Conservation (phyloP, 2,329 filamentous ascomycete species). For the Colletotrichum sp. region DNA sequence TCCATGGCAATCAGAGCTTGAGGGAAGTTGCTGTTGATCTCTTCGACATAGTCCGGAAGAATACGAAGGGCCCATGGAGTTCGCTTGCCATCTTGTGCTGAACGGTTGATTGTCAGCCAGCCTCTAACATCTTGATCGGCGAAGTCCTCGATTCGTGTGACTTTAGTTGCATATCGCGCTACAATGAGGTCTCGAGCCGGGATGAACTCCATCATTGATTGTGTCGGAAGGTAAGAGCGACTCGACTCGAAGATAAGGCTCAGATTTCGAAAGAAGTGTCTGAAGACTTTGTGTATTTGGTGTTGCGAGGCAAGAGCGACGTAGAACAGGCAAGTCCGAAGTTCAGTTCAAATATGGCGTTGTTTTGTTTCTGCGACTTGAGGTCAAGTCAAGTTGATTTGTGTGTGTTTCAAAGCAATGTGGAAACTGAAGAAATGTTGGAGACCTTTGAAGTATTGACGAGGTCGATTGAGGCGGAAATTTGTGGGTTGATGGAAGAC, state of each 20-base stretch:
- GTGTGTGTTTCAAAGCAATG: neutral
- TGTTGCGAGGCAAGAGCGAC: neutral
- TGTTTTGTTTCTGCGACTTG: neutral
- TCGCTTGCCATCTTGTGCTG: neutral
- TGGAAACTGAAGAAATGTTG: neutral
- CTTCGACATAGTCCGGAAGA: neutral
- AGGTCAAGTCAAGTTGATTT: neutral
- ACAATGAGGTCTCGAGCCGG: neutral
- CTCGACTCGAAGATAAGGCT: neutral
- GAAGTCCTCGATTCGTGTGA: neutral
- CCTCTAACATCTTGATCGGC: neutral
- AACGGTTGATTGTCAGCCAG: neutral
- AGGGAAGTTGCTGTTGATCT: neutral
- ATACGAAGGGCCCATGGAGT: neutral
- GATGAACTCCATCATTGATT: neutral
- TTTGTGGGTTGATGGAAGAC: accelerated
- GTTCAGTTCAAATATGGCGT: neutral
- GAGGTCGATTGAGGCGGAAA: accelerated
- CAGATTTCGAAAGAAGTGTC: neutral
- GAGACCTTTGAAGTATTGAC: neutral
- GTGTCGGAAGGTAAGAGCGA: neutral
- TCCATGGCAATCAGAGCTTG: neutral
- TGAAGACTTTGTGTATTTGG: neutral
- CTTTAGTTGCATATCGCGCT: neutral
- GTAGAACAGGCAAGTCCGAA: neutral